These are phyloP conservation scores for Dryas drummondii DNA, from an alignment of 306 rosid genomes.

Conservation along the genomic window DNA sequence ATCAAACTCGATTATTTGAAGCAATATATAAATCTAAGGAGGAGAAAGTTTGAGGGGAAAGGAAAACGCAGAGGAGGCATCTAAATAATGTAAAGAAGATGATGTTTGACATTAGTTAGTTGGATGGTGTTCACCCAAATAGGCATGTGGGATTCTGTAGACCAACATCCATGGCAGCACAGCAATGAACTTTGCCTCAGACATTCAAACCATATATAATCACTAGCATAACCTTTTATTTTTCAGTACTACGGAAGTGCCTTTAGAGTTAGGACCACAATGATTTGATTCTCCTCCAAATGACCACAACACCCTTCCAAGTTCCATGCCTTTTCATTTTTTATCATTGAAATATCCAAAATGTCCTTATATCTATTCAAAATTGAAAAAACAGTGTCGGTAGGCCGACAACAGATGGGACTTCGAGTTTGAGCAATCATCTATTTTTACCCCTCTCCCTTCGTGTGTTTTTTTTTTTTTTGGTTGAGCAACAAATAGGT, in stretches of 20 bases:
- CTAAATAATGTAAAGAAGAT: conserved; percentile 4
- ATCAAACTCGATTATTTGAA: background rate
- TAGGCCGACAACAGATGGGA: conserved; percentile 47
- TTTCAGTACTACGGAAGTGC: conserved; percentile 56
- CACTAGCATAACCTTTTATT: conserved; percentile 32
- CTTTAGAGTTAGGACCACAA: conserved; percentile 38
- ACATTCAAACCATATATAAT: conserved; percentile 38
- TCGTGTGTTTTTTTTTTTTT: conserved; percentile 10
- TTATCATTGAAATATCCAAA: conserved; percentile 25
- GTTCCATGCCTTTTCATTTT: conserved; percentile 7
- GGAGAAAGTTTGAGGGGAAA: too few species aligned
- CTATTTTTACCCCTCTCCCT: background rate
- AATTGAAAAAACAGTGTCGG: conserved; percentile 56
- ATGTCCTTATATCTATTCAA: conserved; percentile 35
- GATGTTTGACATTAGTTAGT: background rate
- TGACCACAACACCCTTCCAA: conserved; percentile 34
- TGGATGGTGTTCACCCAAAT: background rate
- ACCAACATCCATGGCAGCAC: conserved; percentile 19
- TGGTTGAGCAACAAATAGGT: conserved; percentile 27
- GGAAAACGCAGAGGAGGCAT: background rate
- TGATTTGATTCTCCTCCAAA: conserved; percentile 34
- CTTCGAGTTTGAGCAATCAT: conserved; percentile 13
- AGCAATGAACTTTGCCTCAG: conserved; percentile 2
- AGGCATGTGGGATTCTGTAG: conserved; percentile 23
- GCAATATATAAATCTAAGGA: background rate